These are phyloP conservation scores for Nakazawaea populi DNA, from an alignment of 805 yeast genomes.

Conservation along the genomic window DNA sequence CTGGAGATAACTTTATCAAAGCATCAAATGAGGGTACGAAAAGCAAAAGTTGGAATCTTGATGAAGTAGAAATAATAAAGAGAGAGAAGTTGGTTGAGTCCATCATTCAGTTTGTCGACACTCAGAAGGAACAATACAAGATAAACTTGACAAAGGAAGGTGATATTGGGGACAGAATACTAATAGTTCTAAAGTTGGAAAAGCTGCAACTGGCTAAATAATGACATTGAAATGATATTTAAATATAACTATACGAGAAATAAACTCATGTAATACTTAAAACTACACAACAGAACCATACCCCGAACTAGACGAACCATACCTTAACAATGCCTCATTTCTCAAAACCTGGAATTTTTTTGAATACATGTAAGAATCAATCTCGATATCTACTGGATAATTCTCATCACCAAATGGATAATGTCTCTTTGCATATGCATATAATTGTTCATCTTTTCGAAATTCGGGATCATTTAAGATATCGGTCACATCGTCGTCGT, in stretches of 20 bases:
- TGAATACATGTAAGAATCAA: constrained; percentile 9
- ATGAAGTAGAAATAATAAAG: constrained; percentile 5
- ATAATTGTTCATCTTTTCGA: constrained; percentile 28
- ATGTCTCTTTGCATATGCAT: constrained; percentile 25
- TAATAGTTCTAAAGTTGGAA: neutral
- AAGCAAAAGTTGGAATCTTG: neutral
- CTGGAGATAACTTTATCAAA: constrained; percentile 1
- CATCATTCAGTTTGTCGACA: neutral
- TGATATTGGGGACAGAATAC: neutral
- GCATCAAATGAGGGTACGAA: neutral
- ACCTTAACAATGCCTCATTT: neutral
- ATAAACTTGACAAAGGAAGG: neutral
- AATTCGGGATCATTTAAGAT: constrained; percentile 21
- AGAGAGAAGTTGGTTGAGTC: constrained; percentile 6
- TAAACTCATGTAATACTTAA: no score
- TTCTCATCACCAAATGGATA: constrained; percentile 33
- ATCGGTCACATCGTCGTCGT: neutral
- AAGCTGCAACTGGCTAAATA: neutral
- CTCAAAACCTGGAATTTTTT: constrained; percentile 3
- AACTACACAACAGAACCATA: no score
- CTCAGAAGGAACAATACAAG: neutral
- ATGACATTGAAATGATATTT: neutral
- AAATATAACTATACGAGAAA: neutral
- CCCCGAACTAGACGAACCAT: neutral
- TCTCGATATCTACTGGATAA: constrained; percentile 29